Conservation (phyloP, 2,329 filamentous ascomycete species). For the Xylaria digitata region DNA sequence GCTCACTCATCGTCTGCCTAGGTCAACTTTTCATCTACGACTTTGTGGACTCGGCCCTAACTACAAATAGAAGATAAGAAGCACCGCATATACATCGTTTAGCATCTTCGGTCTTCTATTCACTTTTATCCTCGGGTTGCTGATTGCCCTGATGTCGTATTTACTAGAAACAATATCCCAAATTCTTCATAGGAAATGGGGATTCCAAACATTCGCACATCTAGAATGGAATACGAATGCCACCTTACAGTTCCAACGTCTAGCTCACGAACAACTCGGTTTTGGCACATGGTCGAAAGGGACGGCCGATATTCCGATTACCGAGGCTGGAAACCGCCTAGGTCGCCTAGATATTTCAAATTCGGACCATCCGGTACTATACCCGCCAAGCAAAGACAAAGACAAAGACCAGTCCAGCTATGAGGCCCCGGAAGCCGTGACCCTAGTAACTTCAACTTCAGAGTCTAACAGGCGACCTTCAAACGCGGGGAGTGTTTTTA, state of each 20-base stretch:
- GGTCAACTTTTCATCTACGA: not conserved
- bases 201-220: not conserved
- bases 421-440: too few species aligned
- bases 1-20: not conserved
- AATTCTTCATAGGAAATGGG: not conserved
- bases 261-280: not conserved
- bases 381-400: too few species aligned
- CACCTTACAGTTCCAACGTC: not conserved
- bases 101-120: conserved; percentile 3
- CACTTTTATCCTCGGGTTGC: not conserved
- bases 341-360: too few species aligned
- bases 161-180: not conserved
- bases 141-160: not conserved
- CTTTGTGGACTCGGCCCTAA: too few species aligned
- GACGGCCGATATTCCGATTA: too few species aligned
- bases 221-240: not conserved
- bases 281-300: too few species aligned
- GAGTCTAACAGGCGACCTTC: too few species aligned
- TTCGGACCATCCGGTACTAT: too few species aligned
- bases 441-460: too few species aligned
- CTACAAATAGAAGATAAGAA: not conserved
- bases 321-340: too few species aligned
- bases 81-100: not conserved
- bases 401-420: too few species aligned
- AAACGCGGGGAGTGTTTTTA: too few species aligned